Percentiles rank a stretch among this genome's conserved stretches.
phyloP scores from a whole-genome alignment of 257 asterid species.

The Solanum pimpinellifolium region DNA sequence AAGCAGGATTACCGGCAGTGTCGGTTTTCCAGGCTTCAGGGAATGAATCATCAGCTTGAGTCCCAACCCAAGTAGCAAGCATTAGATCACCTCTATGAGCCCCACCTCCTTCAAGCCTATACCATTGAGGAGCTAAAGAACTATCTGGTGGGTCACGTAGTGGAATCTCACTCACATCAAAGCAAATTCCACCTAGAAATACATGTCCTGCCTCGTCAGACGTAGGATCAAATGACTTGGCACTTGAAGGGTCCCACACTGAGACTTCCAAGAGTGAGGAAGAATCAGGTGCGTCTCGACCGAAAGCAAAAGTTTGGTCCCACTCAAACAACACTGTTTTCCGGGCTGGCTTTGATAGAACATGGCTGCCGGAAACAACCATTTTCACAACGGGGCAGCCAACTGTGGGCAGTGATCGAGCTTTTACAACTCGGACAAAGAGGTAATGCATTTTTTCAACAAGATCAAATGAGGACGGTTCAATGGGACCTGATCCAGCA shows the following conservation, averaged over 20 bases:
- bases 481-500: slow-evolving; percentile 27
- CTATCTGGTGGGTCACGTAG: slow-evolving; percentile 87
- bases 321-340: slow-evolving; percentile 54
- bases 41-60: slow-evolving; percentile 87
- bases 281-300: slow-evolving; percentile 48
- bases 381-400: slow-evolving; percentile 68
- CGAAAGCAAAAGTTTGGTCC: slow-evolving; percentile 82
- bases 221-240: neutral
- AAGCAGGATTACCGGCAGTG: slow-evolving; percentile 39
- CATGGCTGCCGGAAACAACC: slow-evolving; percentile 54
- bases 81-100: slow-evolving; percentile 77
- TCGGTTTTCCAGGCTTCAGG: slow-evolving; percentile 89
- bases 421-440: slow-evolving; percentile 64
- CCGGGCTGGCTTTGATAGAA: slow-evolving; percentile 62
- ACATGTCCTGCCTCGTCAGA: slow-evolving; percentile 39
- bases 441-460: slow-evolving; percentile 88
- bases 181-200: slow-evolving; percentile 83
- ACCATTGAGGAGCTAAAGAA: slow-evolving; percentile 87
- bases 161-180: slow-evolving; percentile 79
- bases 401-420: slow-evolving; percentile 61
- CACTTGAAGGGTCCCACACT: slow-evolving; percentile 52
- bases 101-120: slow-evolving; percentile 84
- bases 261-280: slow-evolving; percentile 65
- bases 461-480: slow-evolving; percentile 68
- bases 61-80: slow-evolving; percentile 94